Evolutionary conservation across 352 stramenopile genomes (phyloP), one percentile per base, ranked within the genome.

Genomic region (Pythium folliculosum): DNA sequence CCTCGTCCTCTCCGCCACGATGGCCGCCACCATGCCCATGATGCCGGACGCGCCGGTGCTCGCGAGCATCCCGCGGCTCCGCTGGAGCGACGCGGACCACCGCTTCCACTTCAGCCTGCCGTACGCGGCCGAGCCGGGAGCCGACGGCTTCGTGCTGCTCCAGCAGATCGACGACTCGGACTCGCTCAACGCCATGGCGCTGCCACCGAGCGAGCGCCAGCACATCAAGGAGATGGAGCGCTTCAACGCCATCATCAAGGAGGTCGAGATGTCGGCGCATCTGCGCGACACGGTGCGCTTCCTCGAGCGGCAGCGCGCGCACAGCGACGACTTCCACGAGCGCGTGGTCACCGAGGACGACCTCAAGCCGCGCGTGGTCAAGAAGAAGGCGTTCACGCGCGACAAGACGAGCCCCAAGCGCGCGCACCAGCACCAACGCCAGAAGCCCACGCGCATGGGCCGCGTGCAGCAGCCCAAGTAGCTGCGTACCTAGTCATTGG

Each of bases 31-130:
- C 19, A 84, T 86, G 78, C 74, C 79, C 52, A 75, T 80, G 60
- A 76, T 71, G 54, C 59, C 82, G 27, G 58, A 83, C 65, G 72
- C 71, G 23, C 60, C 84, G 56, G 62, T 76, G 53, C 48, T 90
- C 71, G 81, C 86, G 51, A 78, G 77, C 58, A 89, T 92, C 71
- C 84, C 84, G 43, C 84, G 84, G 6, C 61, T 92, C 58, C 84
- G 82, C 53, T 92, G 84, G 84, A 88, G 75, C 68, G 71, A 81
- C 30, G 64, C 65, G 48, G 88, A 88, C 76, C 87, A 92, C 70
- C 84, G 84, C 51, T 92, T 92, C 77, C 84, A 91, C 73, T 92
- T 78, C 72, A 89, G 78, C 50, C 69, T 91, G 63, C 84, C 82
- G 12, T 66, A 90, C 54, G 82, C 80, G 1, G 71, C 78, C 23